Conservation (phyloP, 345 rosid genomes). For the Lepidium sativum region DNA sequence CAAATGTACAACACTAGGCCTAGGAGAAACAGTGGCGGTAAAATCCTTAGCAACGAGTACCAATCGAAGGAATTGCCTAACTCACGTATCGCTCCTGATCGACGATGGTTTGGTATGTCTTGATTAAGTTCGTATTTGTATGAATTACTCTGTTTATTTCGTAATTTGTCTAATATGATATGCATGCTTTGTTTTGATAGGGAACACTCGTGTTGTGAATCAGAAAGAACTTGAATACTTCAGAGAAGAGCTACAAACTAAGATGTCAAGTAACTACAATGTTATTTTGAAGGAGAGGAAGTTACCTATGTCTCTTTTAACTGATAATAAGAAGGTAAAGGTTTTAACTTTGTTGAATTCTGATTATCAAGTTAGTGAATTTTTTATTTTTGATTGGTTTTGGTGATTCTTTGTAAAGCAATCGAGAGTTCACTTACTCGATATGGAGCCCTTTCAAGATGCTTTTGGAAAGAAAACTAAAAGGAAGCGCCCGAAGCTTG, state of each 20-base stretch:
- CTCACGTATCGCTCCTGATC: conserved; percentile 76
- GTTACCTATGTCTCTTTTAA: conserved; percentile 72
- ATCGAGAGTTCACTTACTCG: conserved; percentile 84
- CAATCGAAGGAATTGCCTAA: conserved; percentile 72
- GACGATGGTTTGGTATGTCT: conserved; percentile 75
- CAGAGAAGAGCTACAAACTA: conserved; percentile 60
- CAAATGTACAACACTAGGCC: conserved; percentile 76
- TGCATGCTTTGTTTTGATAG: conserved; percentile 17
- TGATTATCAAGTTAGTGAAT: background rate
- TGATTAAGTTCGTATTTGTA: background rate
- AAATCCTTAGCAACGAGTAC: conserved; percentile 51
- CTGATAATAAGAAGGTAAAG: conserved; percentile 65
- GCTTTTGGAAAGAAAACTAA: conserved; percentile 75
- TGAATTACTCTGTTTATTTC: background rate
- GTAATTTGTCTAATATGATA: background rate
- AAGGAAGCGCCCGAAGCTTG: conserved; percentile 79
- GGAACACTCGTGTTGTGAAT: conserved; percentile 66
- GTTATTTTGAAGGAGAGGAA: conserved; percentile 74
- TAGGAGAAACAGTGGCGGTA: conserved; percentile 47
- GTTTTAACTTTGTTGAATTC: background rate
- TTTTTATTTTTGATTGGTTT: background rate
- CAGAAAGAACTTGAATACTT: conserved; percentile 74
- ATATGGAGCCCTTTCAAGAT: conserved; percentile 72
- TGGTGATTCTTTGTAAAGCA: conserved; percentile 37
- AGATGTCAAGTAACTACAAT: conserved; percentile 62